Evolutionary conservation across 2,329 filamentous ascomycete genomes (phyloP), one percentile per base, ranked within the genome.

Genomic region (Fusarium goolgardi): DNA sequence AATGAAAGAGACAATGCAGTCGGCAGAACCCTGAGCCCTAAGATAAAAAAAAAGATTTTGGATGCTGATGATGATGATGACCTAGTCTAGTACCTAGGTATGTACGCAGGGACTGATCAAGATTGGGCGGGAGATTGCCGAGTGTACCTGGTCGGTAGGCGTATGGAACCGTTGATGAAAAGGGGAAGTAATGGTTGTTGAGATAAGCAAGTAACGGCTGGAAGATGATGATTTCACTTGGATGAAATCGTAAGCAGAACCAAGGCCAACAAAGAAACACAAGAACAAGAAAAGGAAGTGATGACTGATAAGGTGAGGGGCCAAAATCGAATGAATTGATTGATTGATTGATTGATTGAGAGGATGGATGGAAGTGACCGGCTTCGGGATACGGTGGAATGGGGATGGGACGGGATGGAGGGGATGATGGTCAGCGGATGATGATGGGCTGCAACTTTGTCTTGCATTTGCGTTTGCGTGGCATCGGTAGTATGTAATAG

Each of bases 401-500:
- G 45, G 41, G 43, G 43, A 64, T 55, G 50, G 34, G 50, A 39
- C 57, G 60, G 23, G 39, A 34, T 63, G 45, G 53, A 53, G 63
- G 55, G 56, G 55, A 59, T 27, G 58, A 70, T 29, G 60, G 70
- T 72, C 65, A 72, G 70, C 67, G 70, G 45, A 53, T 59, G 41
- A 34, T 45, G 43, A 34, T 45, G 43, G 43, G 21, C 40, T 20
- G 59, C 55, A 37, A 45, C 35, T 64, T 46, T 64, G 61, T 59
- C 35, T 52, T 46, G 49, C 50, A 44, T 32, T 65, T 65, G 47
- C 56, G 27, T 27, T 59, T 55, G 44, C 41, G 43, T 59, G 25
- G 32, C 34, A 32, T 55, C 15, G 21, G 10, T 55, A 20, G 25
- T 34, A 16, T 34, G 32, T 45, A 31, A 45, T 45, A 45, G 43